phyloP scores from a whole-genome alignment of 257 asterid genomes.

The Solanum dulcamara region DNA sequence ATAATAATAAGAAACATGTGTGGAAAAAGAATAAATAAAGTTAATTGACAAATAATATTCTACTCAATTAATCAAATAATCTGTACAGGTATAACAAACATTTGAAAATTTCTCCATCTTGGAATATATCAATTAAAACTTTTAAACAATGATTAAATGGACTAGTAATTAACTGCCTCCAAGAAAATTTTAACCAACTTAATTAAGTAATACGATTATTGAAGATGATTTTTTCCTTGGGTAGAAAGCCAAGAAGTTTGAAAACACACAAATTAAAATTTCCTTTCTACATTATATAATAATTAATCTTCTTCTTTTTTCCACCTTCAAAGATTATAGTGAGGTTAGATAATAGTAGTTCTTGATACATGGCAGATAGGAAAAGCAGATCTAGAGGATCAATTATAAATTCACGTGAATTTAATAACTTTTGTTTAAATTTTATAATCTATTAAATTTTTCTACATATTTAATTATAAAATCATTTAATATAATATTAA shows the following conservation, averaged over 20 bases:
- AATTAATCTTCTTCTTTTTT: no score
- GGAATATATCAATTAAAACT: background rate
- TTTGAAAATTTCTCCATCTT: background rate
- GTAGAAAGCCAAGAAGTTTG: background rate
- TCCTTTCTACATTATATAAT: background rate
- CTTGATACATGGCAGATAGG: no score
- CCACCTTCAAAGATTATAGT: background rate
- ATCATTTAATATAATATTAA: background rate
- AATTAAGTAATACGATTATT: background rate
- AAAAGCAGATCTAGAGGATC: background rate
- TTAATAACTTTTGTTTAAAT: background rate
- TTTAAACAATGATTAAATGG: background rate
- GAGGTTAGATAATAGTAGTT: background rate
- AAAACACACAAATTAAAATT: background rate
- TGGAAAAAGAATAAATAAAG: background rate
- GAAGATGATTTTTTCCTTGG: background rate
- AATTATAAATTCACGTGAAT: background rate
- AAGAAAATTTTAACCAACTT: background rate
- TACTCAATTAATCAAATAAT: background rate
- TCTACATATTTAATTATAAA: background rate
- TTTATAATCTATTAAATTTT: background rate
- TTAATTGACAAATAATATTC: background rate
- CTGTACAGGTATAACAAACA: background rate
- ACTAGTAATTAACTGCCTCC: background rate
- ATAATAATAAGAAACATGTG: background rate